Conservation (phyloP, 306 rosid genomes). For the Begonia peltatifolia region DNA sequence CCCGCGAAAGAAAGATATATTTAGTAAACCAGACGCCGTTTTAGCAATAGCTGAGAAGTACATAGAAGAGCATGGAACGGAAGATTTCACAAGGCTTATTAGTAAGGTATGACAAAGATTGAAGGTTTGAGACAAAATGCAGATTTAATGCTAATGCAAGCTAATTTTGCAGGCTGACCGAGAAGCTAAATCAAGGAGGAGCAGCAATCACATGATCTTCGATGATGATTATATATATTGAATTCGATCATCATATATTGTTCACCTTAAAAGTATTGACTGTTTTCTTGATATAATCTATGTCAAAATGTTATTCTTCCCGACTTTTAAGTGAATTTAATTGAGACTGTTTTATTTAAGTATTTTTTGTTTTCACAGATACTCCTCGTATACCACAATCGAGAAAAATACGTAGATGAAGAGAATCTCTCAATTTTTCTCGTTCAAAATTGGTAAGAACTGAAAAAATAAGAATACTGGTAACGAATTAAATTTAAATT, state of each 20-base stretch:
- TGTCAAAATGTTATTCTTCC: not conserved
- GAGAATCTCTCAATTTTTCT: too few species aligned
- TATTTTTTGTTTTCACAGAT: too few species aligned
- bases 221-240: constrained; percentile 52
- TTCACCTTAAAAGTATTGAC: not conserved
- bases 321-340: not conserved
- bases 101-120: constrained; percentile 32
- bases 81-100: constrained; percentile 73
- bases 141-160: too few species aligned
- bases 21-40: constrained; percentile 53
- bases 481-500: too few species aligned
- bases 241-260: not conserved
- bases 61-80: constrained; percentile 67
- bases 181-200: constrained; percentile 48
- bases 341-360: not conserved
- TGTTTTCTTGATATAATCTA: not conserved
- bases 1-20: constrained; percentile 52
- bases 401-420: too few species aligned
- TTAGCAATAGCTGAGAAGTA: constrained; percentile 68
- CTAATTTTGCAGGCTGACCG: constrained; percentile 46
- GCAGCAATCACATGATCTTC: constrained; percentile 52
- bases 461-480: too few species aligned
- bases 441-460: too few species aligned
- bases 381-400: not conserved
- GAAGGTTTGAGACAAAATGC: not conserved